Percentiles rank a stretch among this genome's conserved stretches.
Conservation (phyloP, 2,329 filamentous ascomycete genomes). For the Venturia aucupariae region DNA sequence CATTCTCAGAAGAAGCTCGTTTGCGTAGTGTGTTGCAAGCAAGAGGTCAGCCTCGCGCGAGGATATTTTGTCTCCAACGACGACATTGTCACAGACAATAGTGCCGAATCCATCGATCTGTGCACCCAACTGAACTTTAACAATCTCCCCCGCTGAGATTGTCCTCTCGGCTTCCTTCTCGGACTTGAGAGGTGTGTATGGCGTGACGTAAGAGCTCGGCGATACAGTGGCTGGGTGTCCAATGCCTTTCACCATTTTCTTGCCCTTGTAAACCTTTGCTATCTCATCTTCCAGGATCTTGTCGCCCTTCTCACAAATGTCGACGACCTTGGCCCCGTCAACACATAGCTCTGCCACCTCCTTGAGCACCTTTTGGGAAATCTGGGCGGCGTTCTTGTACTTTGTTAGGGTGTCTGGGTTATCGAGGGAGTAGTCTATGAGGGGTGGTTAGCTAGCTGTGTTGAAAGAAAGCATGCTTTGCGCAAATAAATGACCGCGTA, state of each 20-base stretch:
- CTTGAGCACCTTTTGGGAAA: slow-evolving; percentile 91
- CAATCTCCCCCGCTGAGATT: slow-evolving; percentile 74
- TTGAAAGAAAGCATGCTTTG: neutral
- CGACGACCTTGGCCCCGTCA: slow-evolving; percentile 77
- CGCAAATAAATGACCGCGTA: neutral
- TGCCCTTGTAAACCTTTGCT: slow-evolving; percentile 93
- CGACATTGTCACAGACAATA: slow-evolving; percentile 87
- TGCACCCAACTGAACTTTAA: slow-evolving; percentile 98
- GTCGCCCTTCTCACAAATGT: slow-evolving; percentile 92
- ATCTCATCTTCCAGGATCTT: slow-evolving; percentile 90
- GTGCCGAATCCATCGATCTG: slow-evolving; percentile 96
- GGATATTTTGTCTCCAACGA: slow-evolving; percentile 61
- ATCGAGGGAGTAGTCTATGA: slow-evolving; percentile 72
- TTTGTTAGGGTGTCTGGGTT: slow-evolving; percentile 95
- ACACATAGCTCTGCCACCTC: slow-evolving; percentile 46
- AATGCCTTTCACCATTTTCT: slow-evolving; percentile 93
- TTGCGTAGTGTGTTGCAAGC: slow-evolving; percentile 87
- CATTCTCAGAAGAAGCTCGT: slow-evolving; percentile 84
- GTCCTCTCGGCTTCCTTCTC: slow-evolving; percentile 69
- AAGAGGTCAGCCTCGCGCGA: slow-evolving; percentile 79
- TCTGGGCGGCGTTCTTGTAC: slow-evolving; percentile 93
- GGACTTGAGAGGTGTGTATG: slow-evolving; percentile 84
- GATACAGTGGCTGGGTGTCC: slow-evolving; percentile 93
- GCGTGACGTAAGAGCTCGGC: slow-evolving; percentile 86
- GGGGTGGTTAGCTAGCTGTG: neutral